These are phyloP conservation scores for Carex cristatella DNA, from an alignment of 176 grass and related monocot species.

Conservation along the genomic window DNA sequence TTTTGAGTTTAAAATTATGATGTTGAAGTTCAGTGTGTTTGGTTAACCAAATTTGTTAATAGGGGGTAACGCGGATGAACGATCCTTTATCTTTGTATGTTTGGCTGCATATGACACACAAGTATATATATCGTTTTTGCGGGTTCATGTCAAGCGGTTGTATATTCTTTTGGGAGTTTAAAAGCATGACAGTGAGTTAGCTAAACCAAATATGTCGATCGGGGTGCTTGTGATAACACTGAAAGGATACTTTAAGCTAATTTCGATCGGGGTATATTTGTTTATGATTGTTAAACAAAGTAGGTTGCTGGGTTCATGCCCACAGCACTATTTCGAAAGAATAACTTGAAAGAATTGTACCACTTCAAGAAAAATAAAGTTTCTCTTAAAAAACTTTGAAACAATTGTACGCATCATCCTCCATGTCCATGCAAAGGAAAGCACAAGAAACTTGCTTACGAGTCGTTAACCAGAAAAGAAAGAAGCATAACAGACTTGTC, in stretches of 20 bases:
- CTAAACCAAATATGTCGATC: not conserved
- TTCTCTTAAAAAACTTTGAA: not conserved
- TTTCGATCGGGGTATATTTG: not conserved
- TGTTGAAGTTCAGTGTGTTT: not conserved
- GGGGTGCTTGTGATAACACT: not conserved
- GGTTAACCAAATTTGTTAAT: not conserved
- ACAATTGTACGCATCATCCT: not conserved
- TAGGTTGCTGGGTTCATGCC: not conserved
- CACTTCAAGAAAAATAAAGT: too few species aligned
- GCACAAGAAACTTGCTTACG: not conserved
- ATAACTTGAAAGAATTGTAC: not conserved
- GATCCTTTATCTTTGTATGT: not conserved
- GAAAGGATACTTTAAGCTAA: too few species aligned
- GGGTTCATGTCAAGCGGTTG: not conserved
- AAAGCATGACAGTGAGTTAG: too few species aligned
- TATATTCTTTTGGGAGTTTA: too few species aligned
- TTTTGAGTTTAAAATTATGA: not conserved
- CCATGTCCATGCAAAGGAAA: constrained; percentile 4
- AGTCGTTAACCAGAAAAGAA: not conserved
- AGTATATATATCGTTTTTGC: not conserved
- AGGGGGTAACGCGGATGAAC: not conserved
- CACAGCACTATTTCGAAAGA: not conserved
- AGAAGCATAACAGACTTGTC: not conserved
- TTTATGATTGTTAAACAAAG: not conserved
- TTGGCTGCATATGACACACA: not conserved